Evolutionary conservation across 208 protist species (phyloP).

Genomic region (Strigomonas galati): DNA sequence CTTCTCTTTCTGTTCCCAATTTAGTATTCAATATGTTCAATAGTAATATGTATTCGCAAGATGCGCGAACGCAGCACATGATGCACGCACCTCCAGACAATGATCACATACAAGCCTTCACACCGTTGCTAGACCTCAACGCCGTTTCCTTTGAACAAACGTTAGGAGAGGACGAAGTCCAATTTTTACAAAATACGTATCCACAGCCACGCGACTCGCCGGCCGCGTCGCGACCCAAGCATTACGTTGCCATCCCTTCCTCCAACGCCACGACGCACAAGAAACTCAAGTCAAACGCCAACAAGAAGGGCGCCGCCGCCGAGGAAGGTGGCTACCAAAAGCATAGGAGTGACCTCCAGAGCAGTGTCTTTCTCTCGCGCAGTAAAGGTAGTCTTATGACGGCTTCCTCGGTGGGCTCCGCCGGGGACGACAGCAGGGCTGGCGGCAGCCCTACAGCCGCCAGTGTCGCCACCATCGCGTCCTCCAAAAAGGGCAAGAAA

Average conservation of each 20-base stretch:
- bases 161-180: neutral
- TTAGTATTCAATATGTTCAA: neutral
- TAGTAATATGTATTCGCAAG: neutral
- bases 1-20: conserved; percentile 2
- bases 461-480: neutral
- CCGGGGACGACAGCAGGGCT: neutral
- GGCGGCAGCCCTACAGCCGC: neutral
- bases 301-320: too few species aligned
- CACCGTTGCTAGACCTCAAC: neutral
- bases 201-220: neutral
- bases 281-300: too few species aligned
- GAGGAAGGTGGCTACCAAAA: too few species aligned
- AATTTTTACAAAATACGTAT: neutral
- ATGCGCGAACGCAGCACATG: too few species aligned
- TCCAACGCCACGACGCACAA: neutral
- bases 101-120: neutral
- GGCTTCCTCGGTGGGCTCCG: neutral
- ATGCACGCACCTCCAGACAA: neutral
- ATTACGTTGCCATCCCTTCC: neutral
- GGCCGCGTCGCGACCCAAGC: neutral
- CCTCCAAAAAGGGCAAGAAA: neutral
- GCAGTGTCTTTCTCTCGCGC: neutral
- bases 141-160: neutral
- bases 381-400: neutral
- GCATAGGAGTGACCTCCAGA: neutral